A percentile compares a stretch with the other conserved stretches of the same genome.
These are phyloP conservation scores for Acrasis kona DNA, from an alignment of 78 protist genomes.

Conservation along the genomic window DNA sequence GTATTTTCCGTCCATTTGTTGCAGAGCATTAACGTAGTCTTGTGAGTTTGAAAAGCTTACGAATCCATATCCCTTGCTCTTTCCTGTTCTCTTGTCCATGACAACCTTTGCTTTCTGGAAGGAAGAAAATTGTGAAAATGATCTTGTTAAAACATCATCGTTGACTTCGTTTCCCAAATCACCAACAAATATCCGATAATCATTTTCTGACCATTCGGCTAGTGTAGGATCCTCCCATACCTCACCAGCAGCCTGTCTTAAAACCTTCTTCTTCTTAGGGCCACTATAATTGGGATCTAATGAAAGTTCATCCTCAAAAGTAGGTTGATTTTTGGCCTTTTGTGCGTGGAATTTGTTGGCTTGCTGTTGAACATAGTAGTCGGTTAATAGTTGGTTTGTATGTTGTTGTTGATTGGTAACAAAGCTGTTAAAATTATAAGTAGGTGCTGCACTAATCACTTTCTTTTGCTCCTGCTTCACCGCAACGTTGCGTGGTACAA, in stretches of 20 bases:
- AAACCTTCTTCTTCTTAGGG: too few species aligned
- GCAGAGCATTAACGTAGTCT: conserved; percentile 31
- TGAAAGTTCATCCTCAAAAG: too few species aligned
- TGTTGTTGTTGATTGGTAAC: too few species aligned
- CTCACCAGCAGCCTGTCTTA: background rate
- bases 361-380: too few species aligned
- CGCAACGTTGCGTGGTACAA: too few species aligned
- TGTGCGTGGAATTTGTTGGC: too few species aligned
- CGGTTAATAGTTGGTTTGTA: too few species aligned
- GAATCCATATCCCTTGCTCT: conserved; percentile 47
- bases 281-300: too few species aligned
- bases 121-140: conserved; percentile 25
- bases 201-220: conserved; percentile 43
- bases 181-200: conserved; percentile 43
- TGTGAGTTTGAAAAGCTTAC: conserved; percentile 27
- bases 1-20: conserved; percentile 47
- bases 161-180: conserved; percentile 38
- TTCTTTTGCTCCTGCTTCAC: too few species aligned
- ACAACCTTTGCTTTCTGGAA: conserved; percentile 36
- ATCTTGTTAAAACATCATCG: conserved; percentile 14
- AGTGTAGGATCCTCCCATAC: conserved; percentile 33
- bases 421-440: too few species aligned
- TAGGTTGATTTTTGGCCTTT: too few species aligned
- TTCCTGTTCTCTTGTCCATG: conserved; percentile 5
- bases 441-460: too few species aligned